Evolutionary conservation across 2,329 filamentous ascomycete species (phyloP).

Genomic region (Penicillium sp.): DNA sequence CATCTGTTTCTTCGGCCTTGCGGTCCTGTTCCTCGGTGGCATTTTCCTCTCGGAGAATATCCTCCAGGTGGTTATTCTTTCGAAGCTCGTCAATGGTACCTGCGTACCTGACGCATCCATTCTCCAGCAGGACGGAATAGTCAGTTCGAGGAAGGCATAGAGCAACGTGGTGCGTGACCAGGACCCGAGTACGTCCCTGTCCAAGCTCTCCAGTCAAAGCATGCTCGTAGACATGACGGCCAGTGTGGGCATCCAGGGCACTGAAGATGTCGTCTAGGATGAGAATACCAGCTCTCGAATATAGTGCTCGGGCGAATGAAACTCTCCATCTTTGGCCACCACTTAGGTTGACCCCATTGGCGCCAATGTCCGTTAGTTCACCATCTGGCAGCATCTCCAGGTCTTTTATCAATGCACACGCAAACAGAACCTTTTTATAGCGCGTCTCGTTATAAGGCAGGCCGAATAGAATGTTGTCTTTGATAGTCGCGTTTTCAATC

Average conservation of each 20-base stretch:
- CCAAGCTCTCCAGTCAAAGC: slow-evolving; percentile 69
- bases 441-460: slow-evolving; percentile 64
- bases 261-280: slow-evolving; percentile 82
- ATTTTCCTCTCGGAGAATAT: slow-evolving; percentile 39
- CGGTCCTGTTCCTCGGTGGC: slow-evolving; percentile 44
- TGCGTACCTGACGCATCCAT: slow-evolving; percentile 61
- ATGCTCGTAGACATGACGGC: slow-evolving; percentile 71
- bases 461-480: slow-evolving; percentile 74
- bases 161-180: slow-evolving; percentile 75
- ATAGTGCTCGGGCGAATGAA: slow-evolving; percentile 72
- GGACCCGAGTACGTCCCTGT: slow-evolving; percentile 64
- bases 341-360: slow-evolving; percentile 77
- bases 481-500: slow-evolving; percentile 78
- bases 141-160: slow-evolving; percentile 67
- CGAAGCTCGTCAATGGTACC: slow-evolving; percentile 60
- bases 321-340: slow-evolving; percentile 81
- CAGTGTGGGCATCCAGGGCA: slow-evolving; percentile 74
- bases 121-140: slow-evolving; percentile 68
- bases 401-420: slow-evolving; percentile 71
- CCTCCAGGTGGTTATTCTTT: slow-evolving; percentile 38
- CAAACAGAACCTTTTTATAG: slow-evolving; percentile 65
- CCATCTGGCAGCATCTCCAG: slow-evolving; percentile 71
- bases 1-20: slow-evolving; percentile 8
- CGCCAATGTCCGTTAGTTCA: slow-evolving; percentile 74
- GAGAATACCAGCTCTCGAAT: slow-evolving; percentile 71